Conservation (phyloP, 495 filamentous ascomycete genomes). For the Lentithecium fluviatile region DNA sequence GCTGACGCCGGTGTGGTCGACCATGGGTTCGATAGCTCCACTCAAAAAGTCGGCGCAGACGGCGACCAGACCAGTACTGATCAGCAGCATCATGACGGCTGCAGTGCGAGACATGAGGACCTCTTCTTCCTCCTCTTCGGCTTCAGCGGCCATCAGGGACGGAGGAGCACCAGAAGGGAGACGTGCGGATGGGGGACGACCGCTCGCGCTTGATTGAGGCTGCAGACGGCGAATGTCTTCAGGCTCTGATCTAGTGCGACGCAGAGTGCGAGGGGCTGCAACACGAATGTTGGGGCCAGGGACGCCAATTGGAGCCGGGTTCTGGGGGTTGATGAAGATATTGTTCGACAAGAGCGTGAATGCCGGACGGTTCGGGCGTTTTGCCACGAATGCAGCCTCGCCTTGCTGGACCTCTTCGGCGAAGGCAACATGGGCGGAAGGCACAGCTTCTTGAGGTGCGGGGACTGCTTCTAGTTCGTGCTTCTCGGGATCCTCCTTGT, state of each 20-base stretch:
- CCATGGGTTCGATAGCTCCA: conserved; percentile 71
- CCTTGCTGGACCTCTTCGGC: conserved; percentile 34
- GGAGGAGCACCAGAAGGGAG: not conserved
- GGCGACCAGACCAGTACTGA: conserved; percentile 77
- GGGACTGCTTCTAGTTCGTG: conserved; percentile 17
- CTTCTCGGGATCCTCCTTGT: conserved; percentile 8
- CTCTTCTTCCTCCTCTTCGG: conserved; percentile 41
- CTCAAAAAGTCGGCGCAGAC: conserved; percentile 87
- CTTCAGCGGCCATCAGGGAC: not conserved
- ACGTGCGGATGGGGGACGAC: conserved; percentile 27
- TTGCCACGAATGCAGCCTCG: conserved; percentile 26
- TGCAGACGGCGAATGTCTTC: conserved; percentile 58
- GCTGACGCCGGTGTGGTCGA: conserved; percentile 61
- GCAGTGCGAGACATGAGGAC: conserved; percentile 69
- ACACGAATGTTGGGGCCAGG: conserved; percentile 21
- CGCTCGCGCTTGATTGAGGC: conserved; percentile 41
- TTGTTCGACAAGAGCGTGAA: conserved; percentile 60
- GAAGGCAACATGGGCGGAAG: conserved; percentile 40
- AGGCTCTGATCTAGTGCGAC: conserved; percentile 77
- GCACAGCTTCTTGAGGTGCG: not conserved
- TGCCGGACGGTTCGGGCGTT: conserved; percentile 50
- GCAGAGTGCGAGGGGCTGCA: conserved; percentile 57
- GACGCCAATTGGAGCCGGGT: conserved; percentile 27
- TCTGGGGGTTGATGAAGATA: conserved; percentile 53
- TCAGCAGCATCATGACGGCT: conserved; percentile 69